Evolutionary conservation across 1,284 basidiomycete species (phyloP).

Genomic region (Phenoliferia sp.): DNA sequence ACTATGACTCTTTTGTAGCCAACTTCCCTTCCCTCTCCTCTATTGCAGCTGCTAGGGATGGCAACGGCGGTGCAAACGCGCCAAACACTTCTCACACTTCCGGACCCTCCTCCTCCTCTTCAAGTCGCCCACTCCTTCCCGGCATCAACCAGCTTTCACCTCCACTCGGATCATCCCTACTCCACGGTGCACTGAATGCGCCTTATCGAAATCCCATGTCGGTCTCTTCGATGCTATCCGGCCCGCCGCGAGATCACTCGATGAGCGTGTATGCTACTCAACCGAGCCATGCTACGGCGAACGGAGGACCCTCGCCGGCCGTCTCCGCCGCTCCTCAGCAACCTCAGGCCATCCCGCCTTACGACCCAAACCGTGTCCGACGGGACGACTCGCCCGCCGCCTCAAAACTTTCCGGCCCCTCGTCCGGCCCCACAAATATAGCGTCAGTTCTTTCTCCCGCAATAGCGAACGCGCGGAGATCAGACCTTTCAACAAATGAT

Average conservation of each 20-base stretch:
- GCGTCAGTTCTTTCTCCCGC: not conserved
- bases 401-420: not conserved
- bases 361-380: not conserved
- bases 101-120: not conserved
- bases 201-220: constrained; percentile 25
- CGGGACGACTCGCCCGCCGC: not conserved
- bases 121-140: not conserved
- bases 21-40: not conserved
- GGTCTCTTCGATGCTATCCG: constrained; percentile 29
- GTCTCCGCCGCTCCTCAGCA: not conserved
- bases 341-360: not conserved
- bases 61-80: not conserved
- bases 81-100: not conserved
- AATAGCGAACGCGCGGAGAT: not conserved
- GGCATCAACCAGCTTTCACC: constrained; percentile 4
- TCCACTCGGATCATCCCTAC: not conserved
- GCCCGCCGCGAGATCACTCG: not conserved
- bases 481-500: not conserved
- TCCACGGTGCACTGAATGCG: not conserved
- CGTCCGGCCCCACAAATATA: not conserved
- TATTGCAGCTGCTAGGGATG: not conserved
- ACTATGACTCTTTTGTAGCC: not conserved
- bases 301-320: not conserved
- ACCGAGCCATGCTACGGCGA: not conserved
- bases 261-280: not conserved